Evolutionary conservation across 2,329 filamentous ascomycete genomes (phyloP).

Genomic region (Calonectria pseudoreteaudii): DNA sequence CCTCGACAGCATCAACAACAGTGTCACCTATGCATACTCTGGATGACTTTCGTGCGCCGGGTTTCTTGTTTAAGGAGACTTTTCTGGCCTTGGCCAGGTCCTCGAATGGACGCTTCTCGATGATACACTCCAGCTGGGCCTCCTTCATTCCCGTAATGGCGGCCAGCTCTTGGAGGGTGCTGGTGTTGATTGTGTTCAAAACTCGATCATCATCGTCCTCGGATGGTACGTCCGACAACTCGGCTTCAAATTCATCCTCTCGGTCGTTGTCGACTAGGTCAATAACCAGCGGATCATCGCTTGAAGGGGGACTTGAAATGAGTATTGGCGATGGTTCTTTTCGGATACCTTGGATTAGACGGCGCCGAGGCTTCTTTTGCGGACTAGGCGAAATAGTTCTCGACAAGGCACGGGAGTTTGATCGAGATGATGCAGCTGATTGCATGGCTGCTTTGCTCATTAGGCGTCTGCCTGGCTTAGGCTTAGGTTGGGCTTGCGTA

Average conservation of each 20-base stretch:
- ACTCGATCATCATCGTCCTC: conserved; percentile 61
- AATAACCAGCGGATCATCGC: conserved; percentile 50
- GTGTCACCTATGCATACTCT: conserved; percentile 64
- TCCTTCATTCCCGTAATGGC: conserved; percentile 84
- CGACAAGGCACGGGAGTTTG: conserved; percentile 32
- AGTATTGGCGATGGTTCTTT: conserved; percentile 40
- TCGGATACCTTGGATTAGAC: conserved; percentile 52
- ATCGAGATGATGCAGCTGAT: conserved; percentile 26
- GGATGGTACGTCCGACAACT: conserved; percentile 43
- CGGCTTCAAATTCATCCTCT: conserved; percentile 55
- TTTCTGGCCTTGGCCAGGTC: conserved; percentile 73
- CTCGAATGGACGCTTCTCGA: conserved; percentile 80
- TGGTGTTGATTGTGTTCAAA: conserved; percentile 86
- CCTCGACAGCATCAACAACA: conserved; percentile 65
- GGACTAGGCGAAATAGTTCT: conserved; percentile 43
- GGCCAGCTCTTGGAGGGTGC: conserved; percentile 78
- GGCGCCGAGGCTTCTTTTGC: conserved; percentile 47
- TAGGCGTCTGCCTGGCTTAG: conserved; percentile 41
- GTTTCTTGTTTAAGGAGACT: conserved; percentile 67
- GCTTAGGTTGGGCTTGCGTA: conserved; percentile 22
- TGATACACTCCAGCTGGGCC: conserved; percentile 74
- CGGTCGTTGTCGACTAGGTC: conserved; percentile 54
- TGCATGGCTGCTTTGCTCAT: conserved; percentile 47
- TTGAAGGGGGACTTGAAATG: conserved; percentile 42
- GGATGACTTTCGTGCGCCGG: conserved; percentile 58